Base-by-base conservation (phyloP, 1,284 basidiomycete species). In the Melampsora americana region DNA sequence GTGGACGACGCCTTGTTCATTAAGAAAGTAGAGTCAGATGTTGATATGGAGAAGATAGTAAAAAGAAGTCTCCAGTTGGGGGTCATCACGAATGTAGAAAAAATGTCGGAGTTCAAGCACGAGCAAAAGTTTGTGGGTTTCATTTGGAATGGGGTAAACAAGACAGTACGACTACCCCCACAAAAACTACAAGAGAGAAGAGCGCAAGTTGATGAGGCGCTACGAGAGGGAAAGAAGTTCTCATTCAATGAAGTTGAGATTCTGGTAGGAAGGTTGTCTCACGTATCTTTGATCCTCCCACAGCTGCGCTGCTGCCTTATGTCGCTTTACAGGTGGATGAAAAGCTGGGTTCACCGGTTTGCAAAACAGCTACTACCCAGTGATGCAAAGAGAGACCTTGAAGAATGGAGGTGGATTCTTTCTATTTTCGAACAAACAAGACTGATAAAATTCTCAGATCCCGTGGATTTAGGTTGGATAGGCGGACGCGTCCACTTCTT, bases 401-500 rank as follows among this genome's bases (percentile, higher is more conserved):
- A 66, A 3, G 11, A 9, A 6, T 67, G 66, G 44, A 5, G 4
- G 20, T n/a, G 5, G 2, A 28, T 44, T 2, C 30, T 67, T 18
- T 18, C 32, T 3, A 18, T 5, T 67, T 67, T 48, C 44, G 48
- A n/a, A 11, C n/a, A 50, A 28, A 67, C 66, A 67, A 67, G 44
- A 28, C 32, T 67, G 39, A 67, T 50, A 9, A 11, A 11, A 48
- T 20, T 20, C 20, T 48, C 46, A 48, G 46, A 48, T 11, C 46
- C 46, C 11, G 9, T 44, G 3, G 48, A 68, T 44, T 9, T 48
- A 5, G 66, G 30, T 3, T 68, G 66, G 66, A 30, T 68, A 5
- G 66, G 66, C n/a, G n/a, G 66, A 68, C 26, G n/a, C 28, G 18
- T 56, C 53, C 0, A 69, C 50, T n/a, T 69, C 67, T n/a, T 69